Percentiles rank a stretch among this genome's conserved stretches.
phyloP scores from a whole-genome alignment of 768 basidiomycete species.

The Russula foetens region DNA sequence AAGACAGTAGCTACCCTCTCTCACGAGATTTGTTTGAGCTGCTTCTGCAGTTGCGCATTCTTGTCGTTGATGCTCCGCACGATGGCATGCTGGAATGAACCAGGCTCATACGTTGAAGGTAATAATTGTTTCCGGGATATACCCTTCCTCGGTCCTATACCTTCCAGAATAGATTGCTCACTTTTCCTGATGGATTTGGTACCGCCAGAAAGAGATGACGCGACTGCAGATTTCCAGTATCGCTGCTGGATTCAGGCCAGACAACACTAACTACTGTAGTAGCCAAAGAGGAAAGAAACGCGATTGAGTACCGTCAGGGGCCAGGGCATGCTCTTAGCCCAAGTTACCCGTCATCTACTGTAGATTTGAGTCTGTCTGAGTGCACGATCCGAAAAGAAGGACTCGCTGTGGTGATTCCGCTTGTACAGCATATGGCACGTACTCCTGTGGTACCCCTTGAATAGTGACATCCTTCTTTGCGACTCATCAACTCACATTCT shows the following conservation, averaged over 20 bases:
- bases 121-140: slow-evolving; percentile 52
- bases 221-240: slow-evolving; percentile 80
- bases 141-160: slow-evolving; percentile 28
- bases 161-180: slow-evolving; percentile 33
- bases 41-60: slow-evolving; percentile 75
- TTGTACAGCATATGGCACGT: too few relatives aligned
- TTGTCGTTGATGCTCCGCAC: slow-evolving; percentile 76
- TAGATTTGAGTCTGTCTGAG: too few relatives aligned
- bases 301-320: background rate
- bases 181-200: slow-evolving; percentile 84
- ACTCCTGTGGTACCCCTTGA: too few relatives aligned
- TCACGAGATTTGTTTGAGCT: slow-evolving; percentile 74
- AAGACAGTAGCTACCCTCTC: slow-evolving; percentile 57
- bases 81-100: slow-evolving; percentile 81
- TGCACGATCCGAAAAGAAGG: too few relatives aligned
- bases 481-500: background rate
- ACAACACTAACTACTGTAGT: slow-evolving; percentile 81
- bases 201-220: slow-evolving; percentile 90
- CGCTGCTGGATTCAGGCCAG: slow-evolving; percentile 65
- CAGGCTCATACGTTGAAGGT: slow-evolving; percentile 80
- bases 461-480: too few relatives aligned
- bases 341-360: too few relatives aligned
- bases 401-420: too few relatives aligned
- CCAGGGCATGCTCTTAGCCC: slow-evolving; percentile 9
- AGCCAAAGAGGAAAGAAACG: background rate